Evolutionary conservation across 2,329 filamentous ascomycete genomes (phyloP), one percentile per base, ranked within the genome.

Genomic region (Aspergillus piperis): DNA sequence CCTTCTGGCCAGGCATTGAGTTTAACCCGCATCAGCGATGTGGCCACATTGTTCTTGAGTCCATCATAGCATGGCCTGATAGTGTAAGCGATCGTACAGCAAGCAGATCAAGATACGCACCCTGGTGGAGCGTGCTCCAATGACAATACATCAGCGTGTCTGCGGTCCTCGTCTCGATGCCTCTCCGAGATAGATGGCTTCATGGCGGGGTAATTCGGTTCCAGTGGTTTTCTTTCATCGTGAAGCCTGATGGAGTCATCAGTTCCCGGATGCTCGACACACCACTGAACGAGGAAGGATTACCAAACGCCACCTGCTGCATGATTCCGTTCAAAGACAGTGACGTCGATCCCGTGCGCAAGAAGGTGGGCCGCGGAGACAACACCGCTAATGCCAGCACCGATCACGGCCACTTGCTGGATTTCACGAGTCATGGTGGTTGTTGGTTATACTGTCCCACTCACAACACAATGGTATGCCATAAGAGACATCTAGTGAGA

Each of bases 251-350:
- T 27, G 38, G 2, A 4, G 50, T 36, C 21, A 47, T 62, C 42
- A 52, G 44, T 17, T 13, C 3, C 13, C 32, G 23, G n/a, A 3
- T 4, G 1, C 13, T 21, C 13, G 27, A 36, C 41, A n/a, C 4
- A 13, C 21, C 13, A 30, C 5, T 17, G 13, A 11, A 8, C 5
- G 15, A 30, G 13, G 30, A 21, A 23, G 32, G 66, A 77, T 53
- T 73, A 84, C 84, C 85, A 87, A 27, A 85, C 78, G 13, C 85
- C 84, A 2, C 85, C 84, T n/a, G 80, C 77, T 15, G 74, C 78
- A 56, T 75, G 74, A 4, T 78, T 81, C 57, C 85, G 76, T 62
- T 87, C 84, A 63, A 83, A 86, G 0, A 87, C 78, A 0, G 78
- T 81, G 1, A 85, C 81, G 8, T 84, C 75, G 4, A 83, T 57